Conservation (phyloP, 2,329 filamentous ascomycete genomes). For the Scedosporium aurantiacum region DNA sequence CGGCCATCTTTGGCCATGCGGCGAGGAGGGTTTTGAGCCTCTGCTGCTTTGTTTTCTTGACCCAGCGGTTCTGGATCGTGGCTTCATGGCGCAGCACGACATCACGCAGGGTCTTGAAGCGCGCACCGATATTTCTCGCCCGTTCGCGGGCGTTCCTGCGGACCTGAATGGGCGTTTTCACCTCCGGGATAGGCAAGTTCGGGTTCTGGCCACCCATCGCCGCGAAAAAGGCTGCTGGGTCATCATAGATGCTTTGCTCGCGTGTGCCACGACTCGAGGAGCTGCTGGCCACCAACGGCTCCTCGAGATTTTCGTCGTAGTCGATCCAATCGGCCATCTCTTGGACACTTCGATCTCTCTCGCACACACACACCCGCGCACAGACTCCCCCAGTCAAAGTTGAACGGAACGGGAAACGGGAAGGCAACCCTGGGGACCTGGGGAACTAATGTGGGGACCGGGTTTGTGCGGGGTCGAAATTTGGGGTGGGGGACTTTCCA, state of each 20-base stretch:
- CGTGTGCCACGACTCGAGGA: not conserved
- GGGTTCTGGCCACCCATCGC: not conserved
- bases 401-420: too few relatives aligned
- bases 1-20: slow-evolving; percentile 38
- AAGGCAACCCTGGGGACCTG: too few relatives aligned
- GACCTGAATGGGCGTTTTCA: slow-evolving; percentile 6
- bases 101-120: slow-evolving; percentile 23
- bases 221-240: not conserved
- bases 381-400: too few relatives aligned
- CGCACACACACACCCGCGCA: too few relatives aligned
- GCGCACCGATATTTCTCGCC: slow-evolving; percentile 19
- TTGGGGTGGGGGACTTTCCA: too few relatives aligned
- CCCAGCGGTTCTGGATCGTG: slow-evolving; percentile 41
- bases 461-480: too few relatives aligned
- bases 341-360: too few relatives aligned
- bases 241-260: not conserved
- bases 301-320: not conserved
- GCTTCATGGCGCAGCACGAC: slow-evolving; percentile 39
- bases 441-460: too few relatives aligned
- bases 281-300: not conserved
- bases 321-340: not conserved
- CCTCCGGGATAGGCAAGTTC: not conserved
- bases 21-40: slow-evolving; percentile 32
- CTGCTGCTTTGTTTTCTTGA: slow-evolving; percentile 38
- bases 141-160: slow-evolving; percentile 9